These are phyloP conservation scores for Lepiota brunneoincarnata DNA, from an alignment of 768 basidiomycete species.

Conservation along the genomic window DNA sequence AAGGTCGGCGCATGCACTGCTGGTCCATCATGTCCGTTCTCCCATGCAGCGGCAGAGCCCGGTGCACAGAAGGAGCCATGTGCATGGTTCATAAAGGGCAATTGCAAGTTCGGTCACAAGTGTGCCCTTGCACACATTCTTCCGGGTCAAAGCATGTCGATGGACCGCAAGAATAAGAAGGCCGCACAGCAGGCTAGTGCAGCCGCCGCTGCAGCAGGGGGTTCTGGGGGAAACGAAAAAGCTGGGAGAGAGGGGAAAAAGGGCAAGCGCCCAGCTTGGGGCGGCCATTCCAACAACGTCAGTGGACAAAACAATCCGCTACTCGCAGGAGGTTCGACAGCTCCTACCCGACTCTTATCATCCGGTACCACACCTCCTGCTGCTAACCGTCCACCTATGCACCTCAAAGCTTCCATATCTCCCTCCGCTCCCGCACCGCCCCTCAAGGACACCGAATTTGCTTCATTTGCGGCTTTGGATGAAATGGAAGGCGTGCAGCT, in stretches of 20 bases:
- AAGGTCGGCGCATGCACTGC: conserved; percentile 93
- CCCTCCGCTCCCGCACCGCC: conserved; percentile 81
- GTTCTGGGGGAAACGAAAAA: conserved; percentile 24
- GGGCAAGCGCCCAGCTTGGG: conserved; percentile 31
- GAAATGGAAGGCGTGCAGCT: conserved; percentile 48
- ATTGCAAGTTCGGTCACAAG: conserved; percentile 68
- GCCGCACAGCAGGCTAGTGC: conserved; percentile 68
- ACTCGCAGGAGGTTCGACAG: conserved; percentile 59
- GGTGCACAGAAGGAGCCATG: conserved; percentile 80
- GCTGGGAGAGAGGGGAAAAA: conserved; percentile 31
- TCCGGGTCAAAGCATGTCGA: conserved; percentile 90
- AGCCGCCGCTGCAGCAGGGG: conserved; percentile 39
- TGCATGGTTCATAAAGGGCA: conserved; percentile 93
- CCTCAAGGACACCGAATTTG: conserved; percentile 72
- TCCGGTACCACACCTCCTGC: conserved; percentile 22
- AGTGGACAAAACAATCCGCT: conserved; percentile 35
- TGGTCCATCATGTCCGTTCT: conserved; percentile 94
- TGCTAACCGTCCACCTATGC: conserved; percentile 56
- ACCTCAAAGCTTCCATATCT: conserved; percentile 69
- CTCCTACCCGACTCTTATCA: conserved; percentile 52
- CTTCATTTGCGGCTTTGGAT: conserved; percentile 64
- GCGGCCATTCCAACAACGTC: conserved; percentile 15
- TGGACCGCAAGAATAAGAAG: conserved; percentile 98
- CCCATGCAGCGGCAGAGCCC: conserved; percentile 71
- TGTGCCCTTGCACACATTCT: conserved; percentile 94